Evolutionary conservation across 1,139 yeast genomes (phyloP).

Genomic region (Nadsonia starkeyi-henricii): DNA sequence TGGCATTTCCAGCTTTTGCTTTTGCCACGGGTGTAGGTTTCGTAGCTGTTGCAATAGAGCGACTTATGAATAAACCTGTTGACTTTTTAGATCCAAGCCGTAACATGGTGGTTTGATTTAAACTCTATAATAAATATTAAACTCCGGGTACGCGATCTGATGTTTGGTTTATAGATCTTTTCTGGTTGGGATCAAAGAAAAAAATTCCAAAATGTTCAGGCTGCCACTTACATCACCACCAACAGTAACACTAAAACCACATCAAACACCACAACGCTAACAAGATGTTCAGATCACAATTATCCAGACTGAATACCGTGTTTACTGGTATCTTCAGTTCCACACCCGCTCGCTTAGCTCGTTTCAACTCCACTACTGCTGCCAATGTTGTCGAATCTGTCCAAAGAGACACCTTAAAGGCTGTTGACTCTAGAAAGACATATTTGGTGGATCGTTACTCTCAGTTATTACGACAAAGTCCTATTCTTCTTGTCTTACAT

Average conservation of each 20-base stretch:
- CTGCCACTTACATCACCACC: not conserved
- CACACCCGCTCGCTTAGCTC: not conserved
- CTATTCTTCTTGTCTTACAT: constrained; percentile 63
- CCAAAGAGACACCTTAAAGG: constrained; percentile 14
- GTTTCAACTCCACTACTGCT: constrained; percentile 1
- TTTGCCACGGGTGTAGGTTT: no score
- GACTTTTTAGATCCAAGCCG: no score
- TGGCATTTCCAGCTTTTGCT: no score
- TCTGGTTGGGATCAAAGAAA: not conserved
- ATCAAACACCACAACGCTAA: not conserved
- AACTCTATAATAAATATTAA: no score
- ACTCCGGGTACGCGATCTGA: no score
- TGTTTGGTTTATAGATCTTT: no score
- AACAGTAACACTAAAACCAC: not conserved
- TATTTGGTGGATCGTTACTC: constrained; percentile 70
- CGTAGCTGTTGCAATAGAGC: no score
- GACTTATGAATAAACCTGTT: no score
- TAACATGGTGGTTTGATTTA: no score
- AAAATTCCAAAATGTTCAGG: not conserved
- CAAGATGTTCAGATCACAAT: not conserved
- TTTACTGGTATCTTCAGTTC: not conserved
- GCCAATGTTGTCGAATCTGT: constrained; percentile 4
- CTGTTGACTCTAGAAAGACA: constrained; percentile 44
- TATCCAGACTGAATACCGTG: not conserved
- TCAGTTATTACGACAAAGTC: constrained; percentile 49